A percentile compares a stretch with the other conserved stretches of the same genome.
Conservation (phyloP, 2,329 filamentous ascomycete genomes). For the Chalaropsis thielavioides region DNA sequence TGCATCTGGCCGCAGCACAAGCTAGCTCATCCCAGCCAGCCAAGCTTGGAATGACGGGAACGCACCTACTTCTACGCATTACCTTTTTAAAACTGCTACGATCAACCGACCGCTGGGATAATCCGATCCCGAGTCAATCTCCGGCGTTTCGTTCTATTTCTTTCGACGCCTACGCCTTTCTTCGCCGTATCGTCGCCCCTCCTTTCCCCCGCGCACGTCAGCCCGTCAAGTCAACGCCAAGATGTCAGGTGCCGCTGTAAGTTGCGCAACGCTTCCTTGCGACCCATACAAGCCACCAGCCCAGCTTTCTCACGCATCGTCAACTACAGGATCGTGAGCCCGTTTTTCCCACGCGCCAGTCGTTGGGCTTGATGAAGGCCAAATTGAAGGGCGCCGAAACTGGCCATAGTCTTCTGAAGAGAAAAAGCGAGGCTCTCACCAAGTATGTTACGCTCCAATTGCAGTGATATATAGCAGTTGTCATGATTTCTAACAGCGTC, state of each 20-base stretch:
- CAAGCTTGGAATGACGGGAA: background rate
- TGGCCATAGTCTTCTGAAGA: constrained; percentile 86
- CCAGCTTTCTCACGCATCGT: background rate
- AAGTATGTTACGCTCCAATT: constrained; percentile 50
- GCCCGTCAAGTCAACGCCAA: background rate
- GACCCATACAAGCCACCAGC: background rate
- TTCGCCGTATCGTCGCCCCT: background rate
- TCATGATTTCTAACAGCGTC: constrained; percentile 2
- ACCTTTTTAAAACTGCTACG: background rate
- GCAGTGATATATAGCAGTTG: background rate
- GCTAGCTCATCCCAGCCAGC: background rate
- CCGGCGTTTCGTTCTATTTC: background rate
- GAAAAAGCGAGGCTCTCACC: constrained; percentile 94
- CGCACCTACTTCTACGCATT: background rate
- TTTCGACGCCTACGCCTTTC: background rate
- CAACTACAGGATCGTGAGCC: constrained; percentile 66
- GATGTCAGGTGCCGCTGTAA: constrained; percentile 31
- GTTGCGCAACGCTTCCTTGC: constrained; percentile 17
- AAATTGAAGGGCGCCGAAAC: constrained; percentile 91
- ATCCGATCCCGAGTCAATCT: background rate
- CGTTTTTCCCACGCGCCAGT: constrained; percentile 96
- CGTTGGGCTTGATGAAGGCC: constrained; percentile 88
- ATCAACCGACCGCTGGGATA: background rate
- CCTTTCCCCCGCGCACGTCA: background rate
- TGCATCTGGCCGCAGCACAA: constrained; percentile 5